phyloP scores from a whole-genome alignment of 1,284 basidiomycete species.

The Thelephora terrestris region DNA sequence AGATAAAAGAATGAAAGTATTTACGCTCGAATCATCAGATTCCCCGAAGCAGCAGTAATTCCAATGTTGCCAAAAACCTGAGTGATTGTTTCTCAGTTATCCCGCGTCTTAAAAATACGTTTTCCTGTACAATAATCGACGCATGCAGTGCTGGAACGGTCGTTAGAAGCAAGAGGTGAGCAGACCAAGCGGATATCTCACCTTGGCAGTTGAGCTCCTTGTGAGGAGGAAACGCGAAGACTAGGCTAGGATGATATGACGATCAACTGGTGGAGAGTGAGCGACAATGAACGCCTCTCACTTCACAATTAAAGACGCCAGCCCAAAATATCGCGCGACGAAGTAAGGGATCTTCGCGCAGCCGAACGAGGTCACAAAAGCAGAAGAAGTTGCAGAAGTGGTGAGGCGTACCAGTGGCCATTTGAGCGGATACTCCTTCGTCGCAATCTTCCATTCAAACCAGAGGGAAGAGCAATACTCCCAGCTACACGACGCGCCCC shows the following conservation, averaged over 20 bases:
- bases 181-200: neutral
- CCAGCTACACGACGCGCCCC: neutral
- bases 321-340: neutral
- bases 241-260: neutral
- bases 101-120: too few species aligned
- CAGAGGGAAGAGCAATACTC: neutral
- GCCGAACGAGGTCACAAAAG: neutral
- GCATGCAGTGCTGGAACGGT: neutral
- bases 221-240: neutral
- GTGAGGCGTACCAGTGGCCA: neutral
- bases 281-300: neutral
- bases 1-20: neutral
- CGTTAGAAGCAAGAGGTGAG: too few species aligned
- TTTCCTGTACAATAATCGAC: neutral
- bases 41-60: neutral
- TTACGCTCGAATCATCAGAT: neutral
- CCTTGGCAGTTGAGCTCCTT: neutral
- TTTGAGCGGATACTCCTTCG: neutral
- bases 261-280: too few species aligned
- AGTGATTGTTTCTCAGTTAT: too few species aligned
- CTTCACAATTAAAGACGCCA: neutral
- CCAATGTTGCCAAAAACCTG: neutral
- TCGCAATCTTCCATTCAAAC: neutral
- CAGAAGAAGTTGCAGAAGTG: neutral
- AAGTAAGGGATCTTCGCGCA: neutral